Evolutionary conservation across 257 asterid genomes (phyloP).

Genomic region (Solanum appendiculatum): DNA sequence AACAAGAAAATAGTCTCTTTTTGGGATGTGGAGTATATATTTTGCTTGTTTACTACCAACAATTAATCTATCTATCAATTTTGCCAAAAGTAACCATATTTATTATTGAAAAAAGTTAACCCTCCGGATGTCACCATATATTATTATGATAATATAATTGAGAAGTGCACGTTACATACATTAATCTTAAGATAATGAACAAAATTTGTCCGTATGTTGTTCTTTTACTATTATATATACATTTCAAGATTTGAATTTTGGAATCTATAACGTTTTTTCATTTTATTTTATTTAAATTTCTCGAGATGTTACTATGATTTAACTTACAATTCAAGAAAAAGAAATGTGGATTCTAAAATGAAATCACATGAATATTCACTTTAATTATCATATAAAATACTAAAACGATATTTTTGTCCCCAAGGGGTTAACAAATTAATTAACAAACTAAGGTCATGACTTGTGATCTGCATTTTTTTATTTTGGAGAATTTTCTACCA

Average conservation of each 20-base stretch:
- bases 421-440: background rate
- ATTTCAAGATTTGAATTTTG: background rate
- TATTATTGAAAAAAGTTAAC: background rate
- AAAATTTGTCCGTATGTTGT: background rate
- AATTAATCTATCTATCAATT: background rate
- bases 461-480: background rate
- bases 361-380: background rate
- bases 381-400: background rate
- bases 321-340: background rate
- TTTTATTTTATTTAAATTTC: background rate
- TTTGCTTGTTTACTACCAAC: background rate
- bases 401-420: background rate
- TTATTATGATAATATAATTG: background rate
- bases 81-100: background rate
- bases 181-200: background rate
- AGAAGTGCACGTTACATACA: background rate
- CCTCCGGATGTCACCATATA: background rate
- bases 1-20: background rate
- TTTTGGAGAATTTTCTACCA: constrained; percentile 4
- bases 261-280: background rate
- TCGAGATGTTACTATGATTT: background rate
- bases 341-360: background rate
- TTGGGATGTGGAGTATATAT: background rate
- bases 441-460: background rate
- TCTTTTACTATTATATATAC: background rate